A percentile compares a stretch with the other conserved stretches of the same genome.
Conservation (phyloP, 495 filamentous ascomycete species). For the Penicillium malachiteum region DNA sequence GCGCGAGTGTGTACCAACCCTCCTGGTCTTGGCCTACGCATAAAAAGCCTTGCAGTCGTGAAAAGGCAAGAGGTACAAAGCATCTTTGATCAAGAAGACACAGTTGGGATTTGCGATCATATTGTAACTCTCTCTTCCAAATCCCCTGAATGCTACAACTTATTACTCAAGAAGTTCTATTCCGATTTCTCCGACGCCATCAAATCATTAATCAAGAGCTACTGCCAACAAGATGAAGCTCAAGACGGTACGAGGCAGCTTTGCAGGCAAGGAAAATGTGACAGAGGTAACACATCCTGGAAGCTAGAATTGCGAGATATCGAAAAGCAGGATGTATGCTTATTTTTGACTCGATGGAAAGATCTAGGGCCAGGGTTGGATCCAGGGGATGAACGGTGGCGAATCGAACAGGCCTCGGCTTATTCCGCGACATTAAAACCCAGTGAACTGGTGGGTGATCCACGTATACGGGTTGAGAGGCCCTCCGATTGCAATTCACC, state of each 20-base stretch:
- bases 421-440: not conserved
- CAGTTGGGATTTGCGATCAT: not conserved
- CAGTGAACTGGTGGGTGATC: not conserved
- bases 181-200: not conserved
- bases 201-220: not conserved
- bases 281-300: constrained; percentile 15
- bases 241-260: not conserved
- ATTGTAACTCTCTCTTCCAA: not conserved
- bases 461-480: not conserved
- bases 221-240: too few relatives aligned
- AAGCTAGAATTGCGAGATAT: constrained; percentile 11
- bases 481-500: too few relatives aligned
- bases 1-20: constrained; percentile 1
- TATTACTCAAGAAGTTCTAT: too few relatives aligned
- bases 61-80: not conserved
- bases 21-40: constrained; percentile 4
- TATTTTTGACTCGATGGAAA: constrained; percentile 9
- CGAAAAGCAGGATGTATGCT: constrained; percentile 3
- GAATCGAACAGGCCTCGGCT: not conserved
- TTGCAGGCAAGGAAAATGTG: constrained; percentile 4
- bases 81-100: not conserved
- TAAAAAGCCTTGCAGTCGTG: constrained; percentile 2
- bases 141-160: too few relatives aligned
- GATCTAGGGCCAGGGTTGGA: constrained; percentile 11
- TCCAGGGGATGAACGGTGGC: not conserved